A percentile compares a stretch with the other conserved stretches of the same genome.
Conservation (phyloP, 352 stramenopile genomes). For the Blastocystis sp. region DNA sequence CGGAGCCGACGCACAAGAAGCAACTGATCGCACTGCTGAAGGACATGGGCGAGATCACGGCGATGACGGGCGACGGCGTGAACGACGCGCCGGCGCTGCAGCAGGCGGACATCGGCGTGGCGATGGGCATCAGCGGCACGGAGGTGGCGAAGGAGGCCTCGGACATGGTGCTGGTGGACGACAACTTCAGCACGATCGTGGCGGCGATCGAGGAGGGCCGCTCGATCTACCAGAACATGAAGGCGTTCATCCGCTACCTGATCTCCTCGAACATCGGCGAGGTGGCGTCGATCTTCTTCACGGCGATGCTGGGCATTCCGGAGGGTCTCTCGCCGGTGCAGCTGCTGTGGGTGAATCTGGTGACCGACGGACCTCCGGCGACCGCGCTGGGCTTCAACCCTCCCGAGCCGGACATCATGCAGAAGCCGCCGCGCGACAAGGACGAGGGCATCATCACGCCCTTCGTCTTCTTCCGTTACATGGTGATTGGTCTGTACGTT, state of each 20-base stretch:
- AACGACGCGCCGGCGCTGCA: constrained; percentile 81
- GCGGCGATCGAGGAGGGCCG: constrained; percentile 69
- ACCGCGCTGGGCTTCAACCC: constrained; percentile 98
- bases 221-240: constrained; percentile 84
- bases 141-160: constrained; percentile 91
- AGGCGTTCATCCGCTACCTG: constrained; percentile 95
- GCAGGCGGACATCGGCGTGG: constrained; percentile 76
- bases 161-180: constrained; percentile 94
- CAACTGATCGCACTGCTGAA: constrained; percentile 79
- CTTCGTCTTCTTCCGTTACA: constrained; percentile 92
- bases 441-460: constrained; percentile 91
- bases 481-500: constrained; percentile 71
- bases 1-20: constrained; percentile 95
- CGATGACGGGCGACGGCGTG: constrained; percentile 96
- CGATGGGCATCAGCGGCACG: constrained; percentile 89
- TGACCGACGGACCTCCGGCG: constrained; percentile 92
- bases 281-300: constrained; percentile 95
- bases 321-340: constrained; percentile 93
- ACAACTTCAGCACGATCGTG: constrained; percentile 98
- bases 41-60: constrained; percentile 78
- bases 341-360: constrained; percentile 99
- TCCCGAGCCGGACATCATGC: constrained; percentile 90
- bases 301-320: constrained; percentile 82
- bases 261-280: constrained; percentile 97
- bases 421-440: constrained; percentile 78